phyloP scores from a whole-genome alignment of 2,329 filamentous ascomycete genomes.

The Ophiostoma quercus region DNA sequence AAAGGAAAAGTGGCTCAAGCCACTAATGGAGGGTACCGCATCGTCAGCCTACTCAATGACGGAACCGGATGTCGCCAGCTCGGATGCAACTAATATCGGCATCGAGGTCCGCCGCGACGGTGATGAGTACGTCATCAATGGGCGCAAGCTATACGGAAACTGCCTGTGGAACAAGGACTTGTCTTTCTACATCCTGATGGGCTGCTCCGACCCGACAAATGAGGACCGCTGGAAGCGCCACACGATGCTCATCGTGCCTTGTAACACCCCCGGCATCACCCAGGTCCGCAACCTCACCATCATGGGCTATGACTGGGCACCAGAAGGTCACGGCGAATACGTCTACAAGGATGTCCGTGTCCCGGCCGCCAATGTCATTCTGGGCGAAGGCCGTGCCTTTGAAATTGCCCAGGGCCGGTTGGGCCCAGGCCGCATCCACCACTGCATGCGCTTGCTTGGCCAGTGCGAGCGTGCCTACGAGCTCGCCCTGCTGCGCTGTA shows the following conservation, averaged over 20 bases:
- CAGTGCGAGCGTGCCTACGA: slow-evolving; percentile 85
- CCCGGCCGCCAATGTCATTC: slow-evolving; percentile 73
- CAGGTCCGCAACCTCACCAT: slow-evolving; percentile 90
- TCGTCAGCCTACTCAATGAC: slow-evolving; percentile 92
- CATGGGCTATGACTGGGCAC: slow-evolving; percentile 94
- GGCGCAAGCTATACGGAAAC: slow-evolving; percentile 98
- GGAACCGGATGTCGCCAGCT: slow-evolving; percentile 80
- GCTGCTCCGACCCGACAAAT: slow-evolving; percentile 76
- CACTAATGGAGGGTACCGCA: slow-evolving; percentile 77
- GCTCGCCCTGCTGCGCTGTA: slow-evolving; percentile 89
- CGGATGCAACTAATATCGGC: slow-evolving; percentile 89
- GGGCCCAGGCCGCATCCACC: slow-evolving; percentile 92
- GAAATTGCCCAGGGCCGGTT: slow-evolving; percentile 97
- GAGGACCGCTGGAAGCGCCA: slow-evolving; percentile 79
- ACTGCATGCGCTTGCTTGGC: slow-evolving; percentile 93
- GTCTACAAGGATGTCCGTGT: slow-evolving; percentile 85
- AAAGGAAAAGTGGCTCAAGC: slow-evolving; percentile 77
- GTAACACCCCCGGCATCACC: slow-evolving; percentile 75
- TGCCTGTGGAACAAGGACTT: slow-evolving; percentile 90
- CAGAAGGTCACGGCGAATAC: slow-evolving; percentile 92
- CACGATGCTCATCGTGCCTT: slow-evolving; percentile 84
- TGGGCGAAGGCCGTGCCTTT: slow-evolving; percentile 89
- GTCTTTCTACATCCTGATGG: slow-evolving; percentile 92
- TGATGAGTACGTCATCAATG: slow-evolving; percentile 88
- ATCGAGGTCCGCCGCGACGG: slow-evolving; percentile 77